These are phyloP conservation scores for Monosiga brevicollis DNA, from an alignment of 78 protist genomes.

Conservation along the genomic window DNA sequence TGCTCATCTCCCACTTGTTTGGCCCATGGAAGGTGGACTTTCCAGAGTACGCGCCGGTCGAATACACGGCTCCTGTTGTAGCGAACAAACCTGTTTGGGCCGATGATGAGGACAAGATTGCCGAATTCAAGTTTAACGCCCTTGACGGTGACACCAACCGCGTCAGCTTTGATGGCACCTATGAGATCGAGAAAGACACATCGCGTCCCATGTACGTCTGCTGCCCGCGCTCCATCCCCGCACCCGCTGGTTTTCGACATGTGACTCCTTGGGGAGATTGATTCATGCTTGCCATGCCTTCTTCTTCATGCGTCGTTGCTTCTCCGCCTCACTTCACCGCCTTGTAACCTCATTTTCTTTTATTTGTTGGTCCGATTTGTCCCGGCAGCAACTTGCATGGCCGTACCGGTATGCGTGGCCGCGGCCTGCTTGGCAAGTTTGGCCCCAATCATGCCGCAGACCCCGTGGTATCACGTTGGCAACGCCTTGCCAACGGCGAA, in stretches of 20 bases:
- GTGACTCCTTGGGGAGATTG: not conserved
- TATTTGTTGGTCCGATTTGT: not conserved
- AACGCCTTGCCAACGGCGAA: not conserved
- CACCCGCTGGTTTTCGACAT: not conserved
- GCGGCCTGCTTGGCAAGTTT: conserved; percentile 28
- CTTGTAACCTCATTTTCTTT: not conserved
- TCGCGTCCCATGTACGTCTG: not conserved
- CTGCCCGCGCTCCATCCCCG: not conserved
- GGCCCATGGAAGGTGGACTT: not conserved
- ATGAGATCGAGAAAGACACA: not conserved
- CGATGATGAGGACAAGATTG: not conserved
- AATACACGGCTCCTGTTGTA: conserved; percentile 6
- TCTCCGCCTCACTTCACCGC: not conserved
- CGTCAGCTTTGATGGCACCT: not conserved
- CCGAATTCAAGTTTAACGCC: not conserved
- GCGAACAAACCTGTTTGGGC: conserved; percentile 11
- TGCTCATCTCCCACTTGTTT: not conserved
- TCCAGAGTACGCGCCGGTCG: conserved; percentile 3
- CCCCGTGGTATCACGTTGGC: conserved; percentile 25
- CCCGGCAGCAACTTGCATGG: conserved; percentile 13
- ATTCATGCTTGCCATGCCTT: not conserved
- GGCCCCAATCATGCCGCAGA: conserved; percentile 41
- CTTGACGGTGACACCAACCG: not conserved
- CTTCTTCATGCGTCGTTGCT: not conserved
- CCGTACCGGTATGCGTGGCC: conserved; percentile 31